Evolutionary conservation across 352 stramenopile genomes (phyloP).

Genomic region (Blastocystis sp.): DNA sequence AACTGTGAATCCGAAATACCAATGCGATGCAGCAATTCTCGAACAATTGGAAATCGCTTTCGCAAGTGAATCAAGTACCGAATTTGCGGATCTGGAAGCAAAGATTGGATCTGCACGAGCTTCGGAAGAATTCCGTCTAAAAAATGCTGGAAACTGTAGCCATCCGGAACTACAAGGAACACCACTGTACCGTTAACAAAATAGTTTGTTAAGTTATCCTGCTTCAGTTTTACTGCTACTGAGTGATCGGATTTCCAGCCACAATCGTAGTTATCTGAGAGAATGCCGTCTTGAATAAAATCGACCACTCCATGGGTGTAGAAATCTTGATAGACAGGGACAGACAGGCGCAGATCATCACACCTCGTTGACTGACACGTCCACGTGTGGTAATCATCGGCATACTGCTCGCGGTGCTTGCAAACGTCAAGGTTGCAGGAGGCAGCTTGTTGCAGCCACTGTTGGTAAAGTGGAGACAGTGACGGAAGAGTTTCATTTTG

Average conservation of each 20-base stretch:
- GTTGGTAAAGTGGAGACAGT: too few relatives aligned
- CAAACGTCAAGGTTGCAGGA: too few relatives aligned
- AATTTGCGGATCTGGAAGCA: background rate
- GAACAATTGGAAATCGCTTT: background rate
- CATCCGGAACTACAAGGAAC: conserved; percentile 13
- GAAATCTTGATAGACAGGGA: too few relatives aligned
- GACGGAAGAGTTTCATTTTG: too few relatives aligned
- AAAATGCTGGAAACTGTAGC: conserved; percentile 43
- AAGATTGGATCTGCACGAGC: conserved; percentile 45
- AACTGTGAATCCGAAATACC: background rate
- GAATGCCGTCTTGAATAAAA: background rate
- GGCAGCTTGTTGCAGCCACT: too few relatives aligned
- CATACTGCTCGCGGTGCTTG: too few relatives aligned
- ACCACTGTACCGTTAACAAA: background rate
- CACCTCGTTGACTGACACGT: too few relatives aligned
- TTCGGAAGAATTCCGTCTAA: conserved; percentile 41
- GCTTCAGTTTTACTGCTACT: background rate
- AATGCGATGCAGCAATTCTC: background rate
- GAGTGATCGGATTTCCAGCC: background rate
- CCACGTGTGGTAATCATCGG: too few relatives aligned
- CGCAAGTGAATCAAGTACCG: conserved; percentile 19
- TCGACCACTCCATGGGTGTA: conserved; percentile 6
- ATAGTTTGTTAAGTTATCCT: background rate
- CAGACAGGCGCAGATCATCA: too few relatives aligned
- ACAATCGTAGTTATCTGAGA: conserved; percentile 20